Evolutionary conservation across 1,139 yeast species (phyloP), one percentile per base, ranked within the genome.

Genomic region (Kodamaea sp.): DNA sequence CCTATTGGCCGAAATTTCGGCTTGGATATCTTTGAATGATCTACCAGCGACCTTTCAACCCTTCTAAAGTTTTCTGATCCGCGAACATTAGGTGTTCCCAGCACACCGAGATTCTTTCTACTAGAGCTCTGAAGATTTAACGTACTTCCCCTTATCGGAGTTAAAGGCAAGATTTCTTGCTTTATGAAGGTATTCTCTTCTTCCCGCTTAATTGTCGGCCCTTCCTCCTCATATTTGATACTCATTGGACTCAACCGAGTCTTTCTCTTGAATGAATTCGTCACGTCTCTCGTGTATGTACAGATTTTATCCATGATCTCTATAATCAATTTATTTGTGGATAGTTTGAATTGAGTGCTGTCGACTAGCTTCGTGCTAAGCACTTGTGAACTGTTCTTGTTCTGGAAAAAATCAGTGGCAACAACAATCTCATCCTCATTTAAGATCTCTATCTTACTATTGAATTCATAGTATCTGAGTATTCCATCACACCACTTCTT

Each of bases 401-500:
- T 22, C 41, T 43, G 33, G 43, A 53, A 22, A 47, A 69, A 70
- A 37, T 62, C 66, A 8, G 61, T 52, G 9, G 62, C 62, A 15
- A 71, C 29, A 38, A 24, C 57, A 37, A 12, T 63, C 20, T 32
- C 68, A 16, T 59, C 64, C 10, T 62, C 66, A 38, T 66, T 68
- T 33, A 55, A 57, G 12, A 78, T 53, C 44, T 74, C 74, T 4
- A 74, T 51, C 41, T 73, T 70, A 32, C 65, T 60, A 48, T 78
- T 78, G 53, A 72, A 61, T 42, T 64, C 70, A 50, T 70, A 76
- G 51, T 60, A 73, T 37, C 59, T 63, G 30, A 78, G 53, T 15
- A 41, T 50, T 2, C 85, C 85, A 43, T 79, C 84, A 32, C 58
- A 54, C 83, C 83, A 79, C 37, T 56, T 60, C 51, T 78, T 78